Conservation (phyloP, 1,284 basidiomycete species). For the Phylloboletellus chloephorus region DNA sequence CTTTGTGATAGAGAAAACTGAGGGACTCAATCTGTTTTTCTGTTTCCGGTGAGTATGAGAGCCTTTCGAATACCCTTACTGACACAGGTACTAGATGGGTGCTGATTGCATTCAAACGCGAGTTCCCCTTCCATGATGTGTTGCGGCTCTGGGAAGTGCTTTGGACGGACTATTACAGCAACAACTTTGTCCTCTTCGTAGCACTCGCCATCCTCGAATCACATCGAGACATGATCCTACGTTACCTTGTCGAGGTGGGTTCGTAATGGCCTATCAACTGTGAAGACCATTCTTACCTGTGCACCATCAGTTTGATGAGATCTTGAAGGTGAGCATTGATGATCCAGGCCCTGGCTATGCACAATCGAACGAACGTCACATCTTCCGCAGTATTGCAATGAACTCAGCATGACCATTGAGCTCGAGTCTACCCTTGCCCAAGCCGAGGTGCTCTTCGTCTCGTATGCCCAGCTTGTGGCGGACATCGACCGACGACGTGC, state of each 20-base stretch:
- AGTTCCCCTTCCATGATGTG: slow-evolving; percentile 89
- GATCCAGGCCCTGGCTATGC: background rate
- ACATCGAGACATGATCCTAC: slow-evolving; percentile 88
- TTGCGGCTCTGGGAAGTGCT: slow-evolving; percentile 91
- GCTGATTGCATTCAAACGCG: slow-evolving; percentile 89
- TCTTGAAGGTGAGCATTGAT: slow-evolving; percentile 62
- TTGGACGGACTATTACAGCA: slow-evolving; percentile 91
- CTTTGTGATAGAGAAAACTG: slow-evolving; percentile 71
- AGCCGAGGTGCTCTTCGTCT: slow-evolving; percentile 89
- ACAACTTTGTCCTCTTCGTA: slow-evolving; percentile 88
- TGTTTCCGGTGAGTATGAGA: slow-evolving; percentile 74
- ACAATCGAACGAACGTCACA: slow-evolving; percentile 7
- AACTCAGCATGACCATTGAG: slow-evolving; percentile 91
- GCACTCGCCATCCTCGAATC: slow-evolving; percentile 91
- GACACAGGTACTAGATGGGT: slow-evolving; percentile 56
- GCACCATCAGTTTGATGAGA: slow-evolving; percentile 64
- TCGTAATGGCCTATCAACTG: slow-evolving; percentile 3
- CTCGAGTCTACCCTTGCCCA: slow-evolving; percentile 87
- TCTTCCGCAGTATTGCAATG: slow-evolving; percentile 73
- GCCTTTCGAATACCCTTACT: background rate
- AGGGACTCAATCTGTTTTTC: slow-evolving; percentile 94
- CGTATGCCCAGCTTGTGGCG: slow-evolving; percentile 80
- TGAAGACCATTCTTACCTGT: slow-evolving; percentile 9
- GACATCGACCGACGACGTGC: slow-evolving; percentile 76
- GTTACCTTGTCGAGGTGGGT: slow-evolving; percentile 85